Base-by-base conservation (phyloP, 768 basidiomycete species). In the Melanogaster broomeanus region DNA sequence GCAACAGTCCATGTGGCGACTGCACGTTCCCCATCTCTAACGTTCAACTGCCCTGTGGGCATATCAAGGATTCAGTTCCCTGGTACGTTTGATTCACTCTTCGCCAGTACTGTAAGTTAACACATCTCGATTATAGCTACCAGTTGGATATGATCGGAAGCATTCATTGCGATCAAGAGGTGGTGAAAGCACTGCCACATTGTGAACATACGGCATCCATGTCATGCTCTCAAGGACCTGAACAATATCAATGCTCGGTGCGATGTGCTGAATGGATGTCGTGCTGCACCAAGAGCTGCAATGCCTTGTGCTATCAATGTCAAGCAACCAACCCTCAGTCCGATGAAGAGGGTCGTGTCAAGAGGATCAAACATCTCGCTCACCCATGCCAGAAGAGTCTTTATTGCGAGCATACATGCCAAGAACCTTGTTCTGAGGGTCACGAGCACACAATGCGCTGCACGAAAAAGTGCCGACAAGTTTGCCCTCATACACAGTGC, bases 41-140 rank as follows among this genome's bases (percentile, higher is more conserved):
- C 2, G 74, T 87, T 12, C 22, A 49, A 27, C 71, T 88, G 16
- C 81, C 84, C 0, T 88, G 87, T 55, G 82, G 83, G 2, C 86
- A 88, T 62, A 47, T 59, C 24, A 70, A 65, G 16, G 11, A 55
- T 12, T 66, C 68, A 0, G 72, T 84, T 38, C 67, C 73, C 22
- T 88, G 85, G 84, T 85, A 58, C 43, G 76, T 57, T 34, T 19
- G 3, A 13, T 2, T 13, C 1, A 19, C 10, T 1, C 12, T 5
- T 40, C 15, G 1, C 47, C 22, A 8, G 42, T 48, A 24, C 50
- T 9, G 25, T 43, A 4, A 8, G 24, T 37, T 54, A 16, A 53
- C 42, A 18, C 0, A 10, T 45, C n/a, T 34, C 38, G 7, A 2
- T 39, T 43, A 4, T 49, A 88, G 86, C 52, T 62, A 75, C 60